Percentiles rank a stretch among this genome's conserved stretches.
Evolutionary conservation across 768 basidiomycete species (phyloP).

Genomic region (Lactarius trivialis): DNA sequence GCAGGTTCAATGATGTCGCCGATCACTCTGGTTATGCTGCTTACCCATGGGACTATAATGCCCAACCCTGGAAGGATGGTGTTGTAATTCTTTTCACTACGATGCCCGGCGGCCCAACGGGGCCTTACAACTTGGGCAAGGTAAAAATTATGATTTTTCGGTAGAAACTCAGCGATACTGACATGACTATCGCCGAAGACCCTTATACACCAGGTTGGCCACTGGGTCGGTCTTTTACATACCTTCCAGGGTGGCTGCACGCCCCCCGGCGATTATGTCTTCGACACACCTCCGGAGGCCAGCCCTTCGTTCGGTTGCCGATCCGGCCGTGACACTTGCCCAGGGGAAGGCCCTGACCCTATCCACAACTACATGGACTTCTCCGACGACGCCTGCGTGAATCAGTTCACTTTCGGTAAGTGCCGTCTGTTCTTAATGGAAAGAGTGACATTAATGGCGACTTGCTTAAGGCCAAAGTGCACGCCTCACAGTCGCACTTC

Average conservation of each 20-base stretch:
- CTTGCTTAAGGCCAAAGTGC: constrained; percentile 26
- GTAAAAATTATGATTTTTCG: background rate
- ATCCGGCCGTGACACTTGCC: constrained; percentile 28
- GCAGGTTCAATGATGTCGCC: constrained; percentile 37
- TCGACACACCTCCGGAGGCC: constrained; percentile 45
- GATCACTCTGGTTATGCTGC: constrained; percentile 50
- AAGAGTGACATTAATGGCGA: background rate
- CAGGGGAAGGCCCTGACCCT: constrained; percentile 31
- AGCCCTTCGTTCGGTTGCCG: constrained; percentile 36
- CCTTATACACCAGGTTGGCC: constrained; percentile 52
- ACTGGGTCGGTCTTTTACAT: constrained; percentile 56
- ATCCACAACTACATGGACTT: constrained; percentile 54
- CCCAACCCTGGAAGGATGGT: constrained; percentile 43
- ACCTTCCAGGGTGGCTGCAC: constrained; percentile 51
- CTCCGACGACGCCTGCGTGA: constrained; percentile 46
- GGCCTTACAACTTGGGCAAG: constrained; percentile 35
- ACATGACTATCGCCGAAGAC: constrained; percentile 29
- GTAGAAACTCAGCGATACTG: background rate
- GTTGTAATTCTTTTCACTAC: constrained; percentile 34
- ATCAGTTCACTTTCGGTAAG: constrained; percentile 40
- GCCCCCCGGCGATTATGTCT: constrained; percentile 37
- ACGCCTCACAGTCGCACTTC: constrained; percentile 37
- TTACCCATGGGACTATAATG: constrained; percentile 40
- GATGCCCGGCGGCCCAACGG: constrained; percentile 37
- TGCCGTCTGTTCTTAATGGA: background rate